A percentile compares a stretch with the other conserved stretches of the same genome.
Conservation (phyloP, 345 rosid species). For the Durio zibethinus region DNA sequence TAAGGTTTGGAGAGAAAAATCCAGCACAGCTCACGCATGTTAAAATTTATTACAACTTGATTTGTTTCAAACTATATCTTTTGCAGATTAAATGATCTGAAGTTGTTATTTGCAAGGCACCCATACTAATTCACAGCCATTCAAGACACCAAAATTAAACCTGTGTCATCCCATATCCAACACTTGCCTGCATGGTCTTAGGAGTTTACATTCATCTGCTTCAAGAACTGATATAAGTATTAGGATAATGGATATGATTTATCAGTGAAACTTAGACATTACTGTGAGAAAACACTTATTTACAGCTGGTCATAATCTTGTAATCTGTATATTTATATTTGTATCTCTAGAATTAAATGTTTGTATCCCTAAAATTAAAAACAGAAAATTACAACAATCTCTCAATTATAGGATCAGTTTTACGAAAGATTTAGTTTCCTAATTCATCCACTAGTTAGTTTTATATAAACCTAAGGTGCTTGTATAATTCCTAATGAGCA, state of each 20-base stretch:
- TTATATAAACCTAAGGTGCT: too few species aligned
- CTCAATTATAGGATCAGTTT: too few species aligned
- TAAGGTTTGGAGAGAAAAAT: not conserved
- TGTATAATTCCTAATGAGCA: too few species aligned
- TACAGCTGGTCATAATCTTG: too few species aligned
- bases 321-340: too few species aligned
- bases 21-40: not conserved
- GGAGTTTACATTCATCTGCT: not conserved
- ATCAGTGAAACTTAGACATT: not conserved
- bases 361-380: too few species aligned
- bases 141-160: not conserved
- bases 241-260: not conserved
- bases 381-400: too few species aligned
- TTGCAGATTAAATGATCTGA: not conserved
- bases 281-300: too few species aligned
- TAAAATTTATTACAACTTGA: not conserved
- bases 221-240: not conserved
- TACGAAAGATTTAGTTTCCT: too few species aligned
- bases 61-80: not conserved
- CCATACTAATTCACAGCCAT: not conserved
- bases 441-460: too few species aligned
- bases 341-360: too few species aligned
- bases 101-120: not conserved
- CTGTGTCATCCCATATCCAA: not conserved
- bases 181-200: not conserved